phyloP scores from a whole-genome alignment of 2,329 filamentous ascomycete genomes.

The Tympanopsis confertula region DNA sequence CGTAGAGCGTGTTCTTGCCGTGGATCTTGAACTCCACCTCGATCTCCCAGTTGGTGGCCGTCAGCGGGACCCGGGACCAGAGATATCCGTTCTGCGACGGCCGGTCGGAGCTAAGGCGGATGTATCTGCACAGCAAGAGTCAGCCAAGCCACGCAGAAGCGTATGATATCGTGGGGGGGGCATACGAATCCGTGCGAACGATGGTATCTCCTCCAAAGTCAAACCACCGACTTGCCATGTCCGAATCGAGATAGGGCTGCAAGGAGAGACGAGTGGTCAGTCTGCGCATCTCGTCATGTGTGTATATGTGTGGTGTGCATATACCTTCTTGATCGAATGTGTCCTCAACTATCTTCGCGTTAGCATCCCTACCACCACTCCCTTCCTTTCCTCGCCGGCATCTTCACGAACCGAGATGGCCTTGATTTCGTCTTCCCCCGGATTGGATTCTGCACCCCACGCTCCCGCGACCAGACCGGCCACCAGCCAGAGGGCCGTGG shows the following conservation, averaged over 20 bases:
- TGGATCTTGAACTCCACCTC: conserved; percentile 92
- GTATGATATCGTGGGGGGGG: neutral
- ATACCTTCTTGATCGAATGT: conserved; percentile 69
- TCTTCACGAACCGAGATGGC: conserved; percentile 7
- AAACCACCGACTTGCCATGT: conserved; percentile 97
- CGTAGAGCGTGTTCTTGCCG: conserved; percentile 79
- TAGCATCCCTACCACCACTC: conserved; percentile 4
- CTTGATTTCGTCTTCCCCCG: neutral
- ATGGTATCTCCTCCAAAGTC: conserved; percentile 96
- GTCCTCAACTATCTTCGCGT: conserved; percentile 58
- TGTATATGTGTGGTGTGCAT: conserved; percentile 18
- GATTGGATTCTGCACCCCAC: conserved; percentile 6
- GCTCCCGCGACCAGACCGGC: conserved; percentile 9
- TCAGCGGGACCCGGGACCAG: conserved; percentile 85
- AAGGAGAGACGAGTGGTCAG: conserved; percentile 5
- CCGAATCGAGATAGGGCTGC: conserved; percentile 91
- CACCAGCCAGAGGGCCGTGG: conserved; percentile 32
- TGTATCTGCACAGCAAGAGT: conserved; percentile 48
- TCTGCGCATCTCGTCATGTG: conserved; percentile 1
- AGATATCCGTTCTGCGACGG: conserved; percentile 87
- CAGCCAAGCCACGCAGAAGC: conserved; percentile 10
- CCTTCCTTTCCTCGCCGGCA: conserved; percentile 1
- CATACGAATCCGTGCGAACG: conserved; percentile 59
- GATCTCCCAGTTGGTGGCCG: conserved; percentile 97
- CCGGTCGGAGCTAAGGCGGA: conserved; percentile 81